Conservation (phyloP, 2,329 filamentous ascomycete species). For the Dactylellina parvicollis region DNA sequence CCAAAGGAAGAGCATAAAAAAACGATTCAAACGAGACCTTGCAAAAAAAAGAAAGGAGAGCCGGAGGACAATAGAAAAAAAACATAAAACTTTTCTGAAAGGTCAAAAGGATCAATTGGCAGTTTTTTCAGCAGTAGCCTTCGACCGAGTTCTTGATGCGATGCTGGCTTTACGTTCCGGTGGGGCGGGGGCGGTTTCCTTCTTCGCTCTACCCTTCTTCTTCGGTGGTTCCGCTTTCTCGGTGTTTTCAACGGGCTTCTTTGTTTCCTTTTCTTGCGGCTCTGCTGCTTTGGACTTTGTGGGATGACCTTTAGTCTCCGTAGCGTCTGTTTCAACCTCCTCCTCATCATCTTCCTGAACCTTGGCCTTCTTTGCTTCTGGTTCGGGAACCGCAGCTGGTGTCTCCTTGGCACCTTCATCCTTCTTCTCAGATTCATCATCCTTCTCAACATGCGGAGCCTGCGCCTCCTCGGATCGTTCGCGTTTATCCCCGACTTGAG, state of each 20-base stretch:
- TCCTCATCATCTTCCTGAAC: slow-evolving; percentile 18
- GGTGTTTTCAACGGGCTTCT: slow-evolving; percentile 3
- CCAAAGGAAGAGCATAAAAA: not conserved
- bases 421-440: not conserved
- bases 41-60: not conserved
- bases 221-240: slow-evolving; percentile 19
- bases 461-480: slow-evolving; percentile 21
- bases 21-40: too few species aligned
- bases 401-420: slow-evolving; percentile 6
- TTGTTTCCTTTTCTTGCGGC: not conserved
- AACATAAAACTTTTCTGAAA: slow-evolving; percentile 1
- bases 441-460: not conserved
- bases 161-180: slow-evolving; percentile 34
- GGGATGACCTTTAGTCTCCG: not conserved
- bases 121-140: slow-evolving; percentile 28
- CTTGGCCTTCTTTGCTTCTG: slow-evolving; percentile 38
- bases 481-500: slow-evolving; percentile 41
- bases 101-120: not conserved
- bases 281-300: not conserved
- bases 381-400: slow-evolving; percentile 12
- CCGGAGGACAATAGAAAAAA: not conserved
- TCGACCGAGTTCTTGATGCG: slow-evolving; percentile 35
- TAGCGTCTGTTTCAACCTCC: not conserved
- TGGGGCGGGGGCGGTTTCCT: slow-evolving; percentile 2
- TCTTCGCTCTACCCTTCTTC: slow-evolving; percentile 39